Conservation (phyloP, 129 eudicot genomes). For the Ambrosia artemisiifolia region DNA sequence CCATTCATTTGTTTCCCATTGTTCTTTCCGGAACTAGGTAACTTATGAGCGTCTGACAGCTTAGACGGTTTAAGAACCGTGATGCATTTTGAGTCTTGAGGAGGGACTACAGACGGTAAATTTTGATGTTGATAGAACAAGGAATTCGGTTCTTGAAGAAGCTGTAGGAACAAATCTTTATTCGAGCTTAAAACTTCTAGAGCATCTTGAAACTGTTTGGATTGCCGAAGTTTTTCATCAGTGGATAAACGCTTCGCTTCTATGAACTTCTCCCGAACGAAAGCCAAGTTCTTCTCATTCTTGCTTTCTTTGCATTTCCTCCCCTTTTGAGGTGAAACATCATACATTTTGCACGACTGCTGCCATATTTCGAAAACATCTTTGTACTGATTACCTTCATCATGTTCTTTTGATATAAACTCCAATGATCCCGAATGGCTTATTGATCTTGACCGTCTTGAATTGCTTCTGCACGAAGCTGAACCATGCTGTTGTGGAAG, state of each 20-base stretch:
- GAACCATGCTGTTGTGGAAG: slow-evolving; percentile 49
- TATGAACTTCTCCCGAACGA: slow-evolving; percentile 80
- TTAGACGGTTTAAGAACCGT: slow-evolving; percentile 91
- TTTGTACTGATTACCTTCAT: slow-evolving; percentile 48
- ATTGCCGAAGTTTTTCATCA: slow-evolving; percentile 77
- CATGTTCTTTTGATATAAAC: slow-evolving; percentile 48
- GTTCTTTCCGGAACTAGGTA: slow-evolving; percentile 31
- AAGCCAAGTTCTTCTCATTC: slow-evolving; percentile 66
- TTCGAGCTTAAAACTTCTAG: slow-evolving; percentile 77
- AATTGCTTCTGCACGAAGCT: slow-evolving; percentile 50
- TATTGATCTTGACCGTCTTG: slow-evolving; percentile 54
- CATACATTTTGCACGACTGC: slow-evolving; percentile 43
- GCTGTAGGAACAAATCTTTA: slow-evolving; percentile 69
- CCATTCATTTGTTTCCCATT: slow-evolving; percentile 42
- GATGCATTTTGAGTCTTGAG: slow-evolving; percentile 78
- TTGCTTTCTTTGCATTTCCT: slow-evolving; percentile 35
- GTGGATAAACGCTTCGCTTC: slow-evolving; percentile 88
- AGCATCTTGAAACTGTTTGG: slow-evolving; percentile 92
- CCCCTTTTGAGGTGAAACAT: slow-evolving; percentile 51
- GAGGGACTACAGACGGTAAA: slow-evolving; percentile 49
- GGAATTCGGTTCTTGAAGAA: slow-evolving; percentile 84
- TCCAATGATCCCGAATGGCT: slow-evolving; percentile 54
- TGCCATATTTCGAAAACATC: slow-evolving; percentile 73
- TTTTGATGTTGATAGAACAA: slow-evolving; percentile 50
- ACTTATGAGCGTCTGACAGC: slow-evolving; percentile 41